Evolutionary conservation across 2,329 filamentous ascomycete species (phyloP), one percentile per base, ranked within the genome.

Genomic region (Ascocoryne sarcoides): DNA sequence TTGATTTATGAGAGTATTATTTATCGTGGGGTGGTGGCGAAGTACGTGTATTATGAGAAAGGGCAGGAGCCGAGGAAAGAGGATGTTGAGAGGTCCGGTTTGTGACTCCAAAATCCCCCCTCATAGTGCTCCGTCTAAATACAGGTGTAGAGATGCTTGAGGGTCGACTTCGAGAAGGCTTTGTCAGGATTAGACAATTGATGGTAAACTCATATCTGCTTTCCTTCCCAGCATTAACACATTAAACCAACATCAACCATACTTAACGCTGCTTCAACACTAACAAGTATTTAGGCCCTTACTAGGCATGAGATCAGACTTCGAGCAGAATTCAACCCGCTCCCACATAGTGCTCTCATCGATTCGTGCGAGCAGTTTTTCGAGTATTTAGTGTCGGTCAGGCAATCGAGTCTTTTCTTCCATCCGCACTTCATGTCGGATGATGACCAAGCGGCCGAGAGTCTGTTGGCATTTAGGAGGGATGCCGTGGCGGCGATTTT

Each of bases 251-350:
- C n/a, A n/a, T n/a, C n/a, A n/a, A n/a, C n/a, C n/a, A n/a, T n/a
- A n/a, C n/a, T n/a, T n/a, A n/a, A n/a, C n/a, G n/a, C n/a, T n/a
- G n/a, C n/a, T n/a, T n/a, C n/a, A n/a, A n/a, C n/a, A n/a, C n/a
- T n/a, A n/a, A n/a, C n/a, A n/a, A n/a, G n/a, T n/a, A n/a, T n/a
- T n/a, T n/a, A 55, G 54, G 71, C 71, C 48, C 63, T 78, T 45
- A 76, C 75, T 0, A 67, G 70, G 14, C 75, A 79, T 49, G 75
- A 79, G 50, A 67, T 76, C 46, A 71, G 75, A 2, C 65, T 78
- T 26, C 68, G 74, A 16, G 73, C 66, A 1, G 70, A 71, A 1
- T 78, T 78, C 47, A 65, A 78, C 40, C 68, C 72, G 1, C 57
- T 71, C 1, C 72, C 73, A 0, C 77, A 76, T 54, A 69, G 68